Percentiles rank a stretch among this genome's conserved stretches.
Conservation (phyloP, 345 rosid species). For the Eucalyptus cladocalyx region DNA sequence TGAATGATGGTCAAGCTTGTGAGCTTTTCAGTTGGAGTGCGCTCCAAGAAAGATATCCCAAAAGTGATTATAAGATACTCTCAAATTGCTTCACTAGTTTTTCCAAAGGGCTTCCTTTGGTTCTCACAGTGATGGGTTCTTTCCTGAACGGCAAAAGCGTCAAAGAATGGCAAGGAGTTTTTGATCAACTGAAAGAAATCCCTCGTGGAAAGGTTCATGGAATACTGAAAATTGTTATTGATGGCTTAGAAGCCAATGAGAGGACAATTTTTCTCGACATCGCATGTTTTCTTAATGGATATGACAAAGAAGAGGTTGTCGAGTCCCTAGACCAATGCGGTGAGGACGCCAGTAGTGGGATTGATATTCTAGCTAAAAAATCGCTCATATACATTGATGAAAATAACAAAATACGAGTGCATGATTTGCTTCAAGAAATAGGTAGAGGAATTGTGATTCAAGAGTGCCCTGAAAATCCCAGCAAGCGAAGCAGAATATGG, state of each 20-base stretch:
- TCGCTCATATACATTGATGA: neutral
- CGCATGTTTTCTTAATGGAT: neutral
- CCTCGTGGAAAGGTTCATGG: fast-evolving
- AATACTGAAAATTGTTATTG: neutral
- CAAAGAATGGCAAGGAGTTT: neutral
- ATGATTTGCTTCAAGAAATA: neutral
- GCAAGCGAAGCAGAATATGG: neutral
- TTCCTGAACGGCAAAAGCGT: neutral
- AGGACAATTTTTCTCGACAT: neutral
- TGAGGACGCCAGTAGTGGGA: fast-evolving
- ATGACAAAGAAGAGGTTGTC: neutral
- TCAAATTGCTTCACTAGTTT: neutral
- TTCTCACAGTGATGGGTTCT: neutral
- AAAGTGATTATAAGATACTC: neutral
- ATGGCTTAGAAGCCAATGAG: neutral
- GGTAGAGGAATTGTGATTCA: neutral
- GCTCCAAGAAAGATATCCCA: neutral
- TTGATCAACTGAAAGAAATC: neutral
- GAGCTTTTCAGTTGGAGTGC: neutral
- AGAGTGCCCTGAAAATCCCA: neutral
- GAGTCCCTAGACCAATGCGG: neutral
- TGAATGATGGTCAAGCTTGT: neutral
- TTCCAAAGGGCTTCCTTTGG: neutral
- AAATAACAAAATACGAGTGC: neutral
- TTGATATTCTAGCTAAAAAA: neutral